Evolutionary conservation across 805 yeast species (phyloP), one percentile per base, ranked within the genome.

Genomic region (Suhomyces xylopsoci): DNA sequence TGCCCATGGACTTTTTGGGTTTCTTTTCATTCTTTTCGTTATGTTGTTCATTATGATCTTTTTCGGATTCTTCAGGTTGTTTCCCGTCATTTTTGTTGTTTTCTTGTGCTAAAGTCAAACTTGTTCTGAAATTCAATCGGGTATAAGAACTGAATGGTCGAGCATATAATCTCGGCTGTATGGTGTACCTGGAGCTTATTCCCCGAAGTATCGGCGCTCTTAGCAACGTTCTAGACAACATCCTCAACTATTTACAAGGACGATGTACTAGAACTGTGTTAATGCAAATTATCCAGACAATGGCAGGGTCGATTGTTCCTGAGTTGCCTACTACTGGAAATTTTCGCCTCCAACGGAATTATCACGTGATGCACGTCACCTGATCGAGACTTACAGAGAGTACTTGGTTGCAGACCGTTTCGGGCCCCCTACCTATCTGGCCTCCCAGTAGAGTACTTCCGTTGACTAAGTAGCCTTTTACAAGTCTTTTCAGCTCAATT

Each of bases 1-100:
- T 53, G 44, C 59, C 55, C 55, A 53, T 59, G 1, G 42, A 17
- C 41, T 51, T 34, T 36, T 44, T 41, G 36, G 36, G 17, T 30
- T 45, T 19, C 47, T 51, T 43, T 34, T 51, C 50, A 19, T 55
- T 24, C 48, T 50, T 26, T 40, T 22, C 22, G 30, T 43, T 32
- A 22, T 24, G 10, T 19, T 44, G 7, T 17, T 24, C n/a, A 17
- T 15, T 24, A 47, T 49, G 26, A 12, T 38, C 41, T 28, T 36
- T 36, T 15, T 36, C 15, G 3, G 41, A 36, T n/a, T 36, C 41
- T 1, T 36, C 41, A 15, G 36, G 15, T 24, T 41, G 32, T 19
- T 43, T 48, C 19, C 25, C 40, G 26, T 22, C 32, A 14, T 40
- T 26, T 22, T 22, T 24, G 26, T 8, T 20, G 14, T 24, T 42